These are phyloP conservation scores for Vitis vinifera DNA, from an alignment of 164 flowering plant genomes.

Conservation along the genomic window DNA sequence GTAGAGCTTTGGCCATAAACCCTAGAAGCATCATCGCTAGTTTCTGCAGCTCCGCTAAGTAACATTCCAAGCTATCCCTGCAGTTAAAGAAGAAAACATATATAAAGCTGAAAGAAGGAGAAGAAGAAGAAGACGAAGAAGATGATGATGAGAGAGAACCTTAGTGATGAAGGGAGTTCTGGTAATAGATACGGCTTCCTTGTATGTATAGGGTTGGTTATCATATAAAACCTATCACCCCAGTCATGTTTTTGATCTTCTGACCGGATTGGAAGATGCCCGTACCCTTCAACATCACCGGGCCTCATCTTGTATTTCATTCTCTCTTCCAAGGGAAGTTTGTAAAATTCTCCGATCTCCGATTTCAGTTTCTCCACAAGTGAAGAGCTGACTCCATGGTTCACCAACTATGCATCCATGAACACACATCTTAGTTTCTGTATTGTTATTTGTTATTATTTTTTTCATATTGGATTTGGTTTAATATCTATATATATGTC, in stretches of 20 bases:
- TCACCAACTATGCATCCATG: slow-evolving; percentile 27
- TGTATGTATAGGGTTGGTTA: slow-evolving; percentile 15
- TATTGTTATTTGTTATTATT: not conserved
- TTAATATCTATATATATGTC: too few species aligned
- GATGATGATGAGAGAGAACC: slow-evolving; percentile 7
- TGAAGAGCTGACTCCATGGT: slow-evolving; percentile 37
- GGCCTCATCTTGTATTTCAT: slow-evolving; percentile 22
- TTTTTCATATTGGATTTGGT: too few species aligned
- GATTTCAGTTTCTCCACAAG: slow-evolving; percentile 30
- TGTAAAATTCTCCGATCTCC: slow-evolving; percentile 31
- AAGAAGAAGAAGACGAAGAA: not conserved
- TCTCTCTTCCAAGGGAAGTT: slow-evolving; percentile 42
- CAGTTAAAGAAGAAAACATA: not conserved
- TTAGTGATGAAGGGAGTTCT: slow-evolving; percentile 30
- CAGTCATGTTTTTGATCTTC: slow-evolving; percentile 23
- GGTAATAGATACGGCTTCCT: slow-evolving; percentile 30
- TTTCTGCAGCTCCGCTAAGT: slow-evolving; percentile 20
- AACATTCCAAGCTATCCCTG: slow-evolving; percentile 25
- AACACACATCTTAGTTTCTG: not conserved
- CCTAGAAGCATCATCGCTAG: slow-evolving; percentile 20
- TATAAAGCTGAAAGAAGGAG: too few species aligned
- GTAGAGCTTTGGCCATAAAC: slow-evolving; percentile 21
- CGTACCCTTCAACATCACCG: slow-evolving; percentile 47
- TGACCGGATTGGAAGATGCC: slow-evolving; percentile 16
- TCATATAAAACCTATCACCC: slow-evolving; percentile 19